phyloP scores from a whole-genome alignment of 345 rosid species.

The Linum tenue region DNA sequence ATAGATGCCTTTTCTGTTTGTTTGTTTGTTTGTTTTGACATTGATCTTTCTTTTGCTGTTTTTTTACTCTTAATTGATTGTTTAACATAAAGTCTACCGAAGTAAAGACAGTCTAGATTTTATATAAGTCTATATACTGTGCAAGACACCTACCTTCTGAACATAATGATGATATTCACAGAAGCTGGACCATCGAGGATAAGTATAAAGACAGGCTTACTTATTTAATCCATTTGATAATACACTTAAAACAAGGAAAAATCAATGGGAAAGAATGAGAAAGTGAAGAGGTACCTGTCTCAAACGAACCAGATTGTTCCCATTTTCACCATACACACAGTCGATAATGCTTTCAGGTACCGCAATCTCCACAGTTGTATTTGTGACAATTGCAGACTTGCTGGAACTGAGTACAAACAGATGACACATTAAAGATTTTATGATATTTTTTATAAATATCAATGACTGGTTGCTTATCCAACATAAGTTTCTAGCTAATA shows the following conservation, averaged over 20 bases:
- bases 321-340: conserved; percentile 78
- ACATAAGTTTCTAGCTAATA: background rate
- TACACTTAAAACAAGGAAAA: background rate
- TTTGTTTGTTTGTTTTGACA: too few relatives aligned
- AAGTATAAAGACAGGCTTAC: background rate
- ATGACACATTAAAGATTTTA: background rate
- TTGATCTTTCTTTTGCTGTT: background rate
- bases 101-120: too few relatives aligned
- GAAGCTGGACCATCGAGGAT: background rate
- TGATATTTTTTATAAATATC: too few relatives aligned
- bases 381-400: conserved; percentile 73
- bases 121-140: background rate
- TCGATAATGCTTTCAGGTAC: conserved; percentile 66
- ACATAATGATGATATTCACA: too few relatives aligned
- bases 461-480: background rate
- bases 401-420: conserved; percentile 44
- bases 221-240: background rate
- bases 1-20: background rate
- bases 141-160: background rate
- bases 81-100: background rate
- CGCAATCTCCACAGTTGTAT: conserved; percentile 71
- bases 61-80: background rate
- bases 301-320: conserved; percentile 64
- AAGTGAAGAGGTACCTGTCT: conserved; percentile 41
- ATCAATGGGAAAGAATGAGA: background rate